Evolutionary conservation across 768 basidiomycete genomes (phyloP).

Genomic region (Phylloporus rhodoxanthus): DNA sequence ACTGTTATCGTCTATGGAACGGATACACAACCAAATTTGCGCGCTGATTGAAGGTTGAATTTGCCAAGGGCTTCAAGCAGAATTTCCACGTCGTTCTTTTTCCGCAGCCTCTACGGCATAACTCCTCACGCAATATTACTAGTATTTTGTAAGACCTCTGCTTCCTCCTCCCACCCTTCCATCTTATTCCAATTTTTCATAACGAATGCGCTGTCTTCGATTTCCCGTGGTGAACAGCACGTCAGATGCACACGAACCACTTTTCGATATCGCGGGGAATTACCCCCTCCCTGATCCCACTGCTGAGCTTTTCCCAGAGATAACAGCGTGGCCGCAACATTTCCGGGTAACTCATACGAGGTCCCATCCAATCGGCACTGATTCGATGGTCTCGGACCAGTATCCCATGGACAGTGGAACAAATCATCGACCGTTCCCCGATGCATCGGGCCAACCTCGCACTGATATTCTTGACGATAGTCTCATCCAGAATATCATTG

Average conservation of each 20-base stretch:
- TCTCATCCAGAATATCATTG: background rate
- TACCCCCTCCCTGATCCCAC: background rate
- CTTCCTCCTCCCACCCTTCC: background rate
- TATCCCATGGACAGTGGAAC: background rate
- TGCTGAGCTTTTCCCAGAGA: background rate
- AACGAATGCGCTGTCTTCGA: background rate
- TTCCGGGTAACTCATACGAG: conserved; percentile 1
- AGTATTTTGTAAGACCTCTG: background rate
- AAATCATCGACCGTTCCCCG: background rate
- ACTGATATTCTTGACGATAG: background rate
- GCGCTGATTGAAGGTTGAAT: background rate
- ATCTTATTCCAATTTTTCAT: background rate
- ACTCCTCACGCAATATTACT: background rate
- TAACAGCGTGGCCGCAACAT: background rate
- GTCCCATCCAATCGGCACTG: background rate
- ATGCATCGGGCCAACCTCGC: background rate
- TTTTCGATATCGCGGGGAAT: background rate
- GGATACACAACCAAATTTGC: background rate
- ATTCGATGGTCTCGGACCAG: background rate
- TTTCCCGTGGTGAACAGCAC: background rate
- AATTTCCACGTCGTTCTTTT: background rate
- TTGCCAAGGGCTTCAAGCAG: background rate
- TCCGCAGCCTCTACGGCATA: background rate
- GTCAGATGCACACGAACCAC: background rate
- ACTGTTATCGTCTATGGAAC: background rate